Evolutionary conservation across 768 basidiomycete species (phyloP), one percentile per base, ranked within the genome.

Genomic region (Suillus americanus): DNA sequence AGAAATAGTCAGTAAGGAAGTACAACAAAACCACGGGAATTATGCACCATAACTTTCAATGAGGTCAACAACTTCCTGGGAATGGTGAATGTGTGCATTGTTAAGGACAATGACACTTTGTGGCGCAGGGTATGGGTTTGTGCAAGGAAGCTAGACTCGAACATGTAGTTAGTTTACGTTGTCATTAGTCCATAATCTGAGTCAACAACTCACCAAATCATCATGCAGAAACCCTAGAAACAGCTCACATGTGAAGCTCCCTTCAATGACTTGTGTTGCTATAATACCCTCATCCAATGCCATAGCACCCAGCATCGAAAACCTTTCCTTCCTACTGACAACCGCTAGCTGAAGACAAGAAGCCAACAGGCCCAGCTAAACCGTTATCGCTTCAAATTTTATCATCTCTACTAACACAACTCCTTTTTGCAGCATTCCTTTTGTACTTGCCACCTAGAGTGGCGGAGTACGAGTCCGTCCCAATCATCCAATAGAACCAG

Each of bases 61-160:
- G 13, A 73, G 59, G 48, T 68, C 63, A 35, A 41, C 57, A 18
- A 74, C 63, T 54, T 71, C 69, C 5, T 64, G 40, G 3, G 66
- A 64, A 63, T 71, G 72, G 53, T 69, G 68, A 41, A 70, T 70
- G 4, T 61, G 43, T 18, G 67, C 63, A 50, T 71, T 70, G 41
- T 71, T 69, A 20, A 68, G 64, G 12, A 71, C 23, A 28, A 70
- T 63, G 14, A 72, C 64, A 55, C 66, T 67, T 10, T 37, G 50
- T 18, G 70, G 67, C 23, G 64, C 66, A 23, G 70, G 68, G 63
- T 66, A 72, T 5, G 72, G 70, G 18, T 63, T 73, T 51, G 66
- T 70, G 5, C 60, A 25, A 7, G 69, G 72, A 8, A 72, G 60
- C 70, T 71, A 59, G 43, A 45, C 43, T 45, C 20, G 6, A 43